Evolutionary conservation across 2,329 filamentous ascomycete species (phyloP).

Genomic region (Paecilomyces sp.): DNA sequence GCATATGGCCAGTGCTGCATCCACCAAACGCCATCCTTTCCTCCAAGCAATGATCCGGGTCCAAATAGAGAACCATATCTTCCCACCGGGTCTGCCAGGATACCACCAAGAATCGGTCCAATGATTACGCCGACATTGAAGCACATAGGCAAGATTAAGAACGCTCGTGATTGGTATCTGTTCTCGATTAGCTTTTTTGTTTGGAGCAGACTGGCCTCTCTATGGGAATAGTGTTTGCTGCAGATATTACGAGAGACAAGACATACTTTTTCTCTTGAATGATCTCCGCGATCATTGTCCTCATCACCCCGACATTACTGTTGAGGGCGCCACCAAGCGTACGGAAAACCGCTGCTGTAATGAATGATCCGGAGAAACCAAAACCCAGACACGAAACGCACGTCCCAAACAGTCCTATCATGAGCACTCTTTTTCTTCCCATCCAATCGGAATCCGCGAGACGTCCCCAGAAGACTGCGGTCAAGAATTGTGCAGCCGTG

Average conservation of each 20-base stretch:
- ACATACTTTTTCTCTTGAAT: slow-evolving; percentile 59
- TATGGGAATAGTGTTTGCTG: neutral
- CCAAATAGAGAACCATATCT: slow-evolving; percentile 60
- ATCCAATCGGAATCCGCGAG: slow-evolving; percentile 57
- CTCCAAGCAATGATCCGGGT: slow-evolving; percentile 49
- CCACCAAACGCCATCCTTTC: slow-evolving; percentile 54
- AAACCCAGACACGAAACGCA: slow-evolving; percentile 60
- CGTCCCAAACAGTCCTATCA: slow-evolving; percentile 69
- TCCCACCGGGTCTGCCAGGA: slow-evolving; percentile 59
- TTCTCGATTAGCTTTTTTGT: neutral
- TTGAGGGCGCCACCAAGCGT: slow-evolving; percentile 61
- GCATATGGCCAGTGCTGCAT: slow-evolving; percentile 61
- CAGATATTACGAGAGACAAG: neutral
- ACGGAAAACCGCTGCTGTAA: slow-evolving; percentile 57
- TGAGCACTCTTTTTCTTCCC: slow-evolving; percentile 69
- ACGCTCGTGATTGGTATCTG: slow-evolving; percentile 47
- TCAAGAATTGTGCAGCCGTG: slow-evolving; percentile 73
- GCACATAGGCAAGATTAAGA: slow-evolving; percentile 58
- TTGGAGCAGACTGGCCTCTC: neutral
- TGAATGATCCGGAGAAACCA: slow-evolving; percentile 60
- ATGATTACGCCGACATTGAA: slow-evolving; percentile 60
- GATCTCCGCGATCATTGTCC: slow-evolving; percentile 67
- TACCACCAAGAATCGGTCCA: slow-evolving; percentile 55
- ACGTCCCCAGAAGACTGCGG: slow-evolving; percentile 75
- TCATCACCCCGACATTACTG: slow-evolving; percentile 67